Conservation (phyloP, 495 filamentous ascomycete genomes). For the Penicillium roqueforti region DNA sequence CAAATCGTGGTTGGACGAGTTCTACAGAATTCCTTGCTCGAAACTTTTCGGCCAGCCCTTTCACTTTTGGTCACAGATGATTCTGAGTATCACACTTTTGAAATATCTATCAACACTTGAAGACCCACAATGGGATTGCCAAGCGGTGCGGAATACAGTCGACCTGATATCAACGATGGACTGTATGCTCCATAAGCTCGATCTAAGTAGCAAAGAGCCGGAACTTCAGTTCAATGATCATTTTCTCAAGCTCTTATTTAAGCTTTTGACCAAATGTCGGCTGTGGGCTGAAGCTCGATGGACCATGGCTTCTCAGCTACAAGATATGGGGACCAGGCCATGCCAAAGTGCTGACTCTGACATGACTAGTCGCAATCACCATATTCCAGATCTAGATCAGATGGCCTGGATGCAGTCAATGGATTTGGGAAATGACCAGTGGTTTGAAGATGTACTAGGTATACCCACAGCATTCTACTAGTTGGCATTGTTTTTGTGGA, state of each 20-base stretch:
- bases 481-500: not conserved
- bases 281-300: conserved; percentile 19
- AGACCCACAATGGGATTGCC: conserved; percentile 39
- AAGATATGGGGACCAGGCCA: not conserved
- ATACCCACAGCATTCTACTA: conserved; percentile 10
- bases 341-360: conserved; percentile 1
- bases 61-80: conserved; percentile 36
- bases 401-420: conserved; percentile 30
- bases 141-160: conserved; percentile 31
- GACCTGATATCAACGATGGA: conserved; percentile 30
- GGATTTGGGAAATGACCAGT: conserved; percentile 29
- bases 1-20: conserved; percentile 34
- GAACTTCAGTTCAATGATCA: conserved; percentile 26
- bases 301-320: conserved; percentile 8
- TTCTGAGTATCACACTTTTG: conserved; percentile 32
- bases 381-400: conserved; percentile 25
- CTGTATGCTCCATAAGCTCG: conserved; percentile 22
- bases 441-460: conserved; percentile 27
- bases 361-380: conserved; percentile 1
- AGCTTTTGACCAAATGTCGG: conserved; percentile 24
- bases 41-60: conserved; percentile 28
- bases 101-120: conserved; percentile 37
- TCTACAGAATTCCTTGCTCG: conserved; percentile 24
- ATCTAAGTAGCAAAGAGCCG: conserved; percentile 23
- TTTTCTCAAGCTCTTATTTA: conserved; percentile 24